Conservation (phyloP, 2,329 filamentous ascomycete genomes). For the Hypoxylon sp. region DNA sequence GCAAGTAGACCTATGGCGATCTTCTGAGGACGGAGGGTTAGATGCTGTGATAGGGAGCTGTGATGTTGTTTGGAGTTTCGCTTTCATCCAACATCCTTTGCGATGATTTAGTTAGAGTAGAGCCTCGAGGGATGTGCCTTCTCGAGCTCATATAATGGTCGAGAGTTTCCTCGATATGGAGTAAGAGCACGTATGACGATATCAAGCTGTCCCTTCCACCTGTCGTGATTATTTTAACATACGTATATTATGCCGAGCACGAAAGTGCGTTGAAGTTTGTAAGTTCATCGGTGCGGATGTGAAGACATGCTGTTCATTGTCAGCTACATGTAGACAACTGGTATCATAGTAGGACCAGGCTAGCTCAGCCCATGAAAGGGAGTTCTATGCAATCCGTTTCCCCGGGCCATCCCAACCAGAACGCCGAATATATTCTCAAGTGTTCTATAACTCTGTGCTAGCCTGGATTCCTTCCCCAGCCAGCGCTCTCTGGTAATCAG, state of each 20-base stretch:
- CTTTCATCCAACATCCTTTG: neutral
- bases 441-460: constrained; percentile 59
- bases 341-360: constrained; percentile 38
- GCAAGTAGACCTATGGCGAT: constrained; percentile 30
- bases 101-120: neutral
- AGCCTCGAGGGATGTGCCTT: constrained; percentile 6
- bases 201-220: neutral
- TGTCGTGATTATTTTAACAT: neutral
- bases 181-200: neutral
- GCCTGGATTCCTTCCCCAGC: constrained; percentile 70
- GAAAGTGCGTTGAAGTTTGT: neutral
- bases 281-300: neutral
- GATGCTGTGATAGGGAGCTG: constrained; percentile 28
- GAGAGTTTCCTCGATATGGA: neutral
- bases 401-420: constrained; percentile 20
- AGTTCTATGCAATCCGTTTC: constrained; percentile 21
- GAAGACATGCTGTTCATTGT: constrained; percentile 15
- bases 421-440: constrained; percentile 18
- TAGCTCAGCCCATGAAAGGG: constrained; percentile 7
- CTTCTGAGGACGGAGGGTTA: constrained; percentile 28
- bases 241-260: neutral
- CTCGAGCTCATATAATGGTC: neutral
- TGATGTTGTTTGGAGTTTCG: constrained; percentile 7
- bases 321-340: constrained; percentile 17
- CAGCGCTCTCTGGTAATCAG: constrained; percentile 78